phyloP scores from a whole-genome alignment of 352 stramenopile genomes.

The Phytopythium chamaehyphon region DNA sequence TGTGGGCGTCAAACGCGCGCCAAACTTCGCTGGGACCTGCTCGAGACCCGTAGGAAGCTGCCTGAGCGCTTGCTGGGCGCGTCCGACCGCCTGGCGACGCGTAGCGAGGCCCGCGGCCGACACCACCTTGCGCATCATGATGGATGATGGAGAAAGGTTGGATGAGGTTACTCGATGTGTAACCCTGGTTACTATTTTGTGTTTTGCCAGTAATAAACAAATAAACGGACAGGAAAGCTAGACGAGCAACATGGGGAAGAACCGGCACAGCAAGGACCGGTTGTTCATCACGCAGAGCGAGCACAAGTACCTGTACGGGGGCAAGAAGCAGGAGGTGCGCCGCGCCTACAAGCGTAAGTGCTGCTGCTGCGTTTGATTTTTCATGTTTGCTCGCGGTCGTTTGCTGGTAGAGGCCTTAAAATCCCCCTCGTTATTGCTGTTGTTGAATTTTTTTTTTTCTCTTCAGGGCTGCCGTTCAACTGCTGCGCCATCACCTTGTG shows the following conservation, averaged over 20 bases:
- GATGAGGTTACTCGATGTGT: not conserved
- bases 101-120: not conserved
- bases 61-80: no score
- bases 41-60: not conserved
- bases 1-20: not conserved
- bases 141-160: no score
- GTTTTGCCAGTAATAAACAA: not conserved
- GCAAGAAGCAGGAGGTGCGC: constrained; percentile 86
- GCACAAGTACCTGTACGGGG: constrained; percentile 92
- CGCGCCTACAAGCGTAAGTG: constrained; percentile 71
- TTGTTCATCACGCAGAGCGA: constrained; percentile 89
- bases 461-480: constrained; percentile 93
- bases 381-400: no score
- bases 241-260: constrained; percentile 78
- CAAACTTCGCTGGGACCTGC: constrained; percentile 3
- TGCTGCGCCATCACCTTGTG: constrained; percentile 97
- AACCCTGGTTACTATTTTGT: no score
- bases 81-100: not conserved
- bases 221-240: not conserved
- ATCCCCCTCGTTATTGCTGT: no score
- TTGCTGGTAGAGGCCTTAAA: no score
- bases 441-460: no score
- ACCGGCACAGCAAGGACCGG: constrained; percentile 88
- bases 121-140: not conserved
- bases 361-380: no score